Evolutionary conservation across 2,329 filamentous ascomycete genomes (phyloP).

Genomic region (Xylaria sp.): DNA sequence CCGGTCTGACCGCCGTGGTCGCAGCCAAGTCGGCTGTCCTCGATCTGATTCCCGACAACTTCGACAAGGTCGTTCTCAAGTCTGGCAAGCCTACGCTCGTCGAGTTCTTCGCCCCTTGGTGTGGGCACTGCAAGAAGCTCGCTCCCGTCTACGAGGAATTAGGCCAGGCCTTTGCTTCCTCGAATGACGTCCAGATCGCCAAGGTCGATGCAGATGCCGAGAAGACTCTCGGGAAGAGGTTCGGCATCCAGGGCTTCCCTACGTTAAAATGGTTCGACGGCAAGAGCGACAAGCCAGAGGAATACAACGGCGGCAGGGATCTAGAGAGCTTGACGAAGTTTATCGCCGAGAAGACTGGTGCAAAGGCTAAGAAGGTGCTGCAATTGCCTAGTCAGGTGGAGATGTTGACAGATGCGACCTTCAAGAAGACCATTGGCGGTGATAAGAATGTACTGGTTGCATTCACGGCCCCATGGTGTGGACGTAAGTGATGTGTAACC

Average conservation of each 20-base stretch:
- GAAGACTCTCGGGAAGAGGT: constrained; percentile 84
- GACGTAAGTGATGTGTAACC: constrained; percentile 74
- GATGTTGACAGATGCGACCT: constrained; percentile 82
- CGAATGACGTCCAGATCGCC: constrained; percentile 81
- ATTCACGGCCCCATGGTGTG: constrained; percentile 98
- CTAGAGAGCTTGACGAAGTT: constrained; percentile 85
- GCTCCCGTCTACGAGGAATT: constrained; percentile 96
- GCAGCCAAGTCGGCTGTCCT: constrained; percentile 84
- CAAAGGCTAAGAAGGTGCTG: constrained; percentile 81
- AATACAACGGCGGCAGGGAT: constrained; percentile 89
- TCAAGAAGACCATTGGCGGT: constrained; percentile 80
- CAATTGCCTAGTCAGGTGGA: constrained; percentile 79
- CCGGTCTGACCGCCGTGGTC: constrained; percentile 65
- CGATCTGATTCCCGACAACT: constrained; percentile 90
- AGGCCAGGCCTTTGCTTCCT: constrained; percentile 76
- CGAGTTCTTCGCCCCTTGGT: constrained; percentile 99
- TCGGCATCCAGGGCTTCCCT: constrained; percentile 92
- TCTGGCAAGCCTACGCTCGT: constrained; percentile 95
- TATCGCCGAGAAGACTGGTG: constrained; percentile 86
- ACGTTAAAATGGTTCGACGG: constrained; percentile 98
- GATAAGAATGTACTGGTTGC: constrained; percentile 94
- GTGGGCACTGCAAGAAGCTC: constrained; percentile 98
- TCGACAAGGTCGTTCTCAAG: constrained; percentile 88
- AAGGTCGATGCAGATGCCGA: constrained; percentile 97
- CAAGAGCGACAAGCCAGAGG: constrained; percentile 84